Base-by-base conservation (phyloP, 1,139 yeast genomes). In the Candida sp. region DNA sequence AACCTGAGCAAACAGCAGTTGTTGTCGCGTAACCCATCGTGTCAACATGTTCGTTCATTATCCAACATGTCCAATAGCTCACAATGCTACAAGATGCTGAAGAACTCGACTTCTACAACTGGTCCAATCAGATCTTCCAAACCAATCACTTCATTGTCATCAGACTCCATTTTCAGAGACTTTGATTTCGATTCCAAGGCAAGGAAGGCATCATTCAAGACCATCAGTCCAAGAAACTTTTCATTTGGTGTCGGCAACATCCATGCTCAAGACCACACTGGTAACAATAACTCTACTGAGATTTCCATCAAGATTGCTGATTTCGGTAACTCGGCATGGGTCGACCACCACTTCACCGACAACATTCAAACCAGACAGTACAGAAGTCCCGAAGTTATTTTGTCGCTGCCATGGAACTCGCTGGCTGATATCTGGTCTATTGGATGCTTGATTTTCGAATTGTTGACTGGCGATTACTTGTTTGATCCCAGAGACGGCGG, bases 361-460 rank as follows among this genome's bases (percentile, higher is more conserved):
- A 94, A 88, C 63, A 89, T 90, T 57, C 96, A 90, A 68, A 90
- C 97, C 1, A 75, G 97, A 44, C 96, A 90, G 65, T 90, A 90
- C 66, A 73, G 97, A 35, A 80, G 96, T 1, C 96, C 96, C 0
- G 97, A 90, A 66, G 86, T 89, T 27, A 70, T 81, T 27, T 73
- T 82, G 48, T 69, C 86, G 46, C 89, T 92, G 44, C 78, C 84
- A 17, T 66, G 96, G 96, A 96, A 97, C 9, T 88, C 92, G 42
- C 83, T 89, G 46, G 84, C 92, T 1, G 97, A 90, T 65, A 74
- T 88, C 44, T 90, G 97, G 97, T 86, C 93, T 37, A 73, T 85
- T 65, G 96, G 93, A 0, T 90, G 97, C 70, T 76, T 91, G 60
- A 73, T 87, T 5, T 90, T 90, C 66, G 97, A 90, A 69, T 75